Conservation (phyloP, 2,329 filamentous ascomycete genomes). For the Ophiosphaerella narmari region DNA sequence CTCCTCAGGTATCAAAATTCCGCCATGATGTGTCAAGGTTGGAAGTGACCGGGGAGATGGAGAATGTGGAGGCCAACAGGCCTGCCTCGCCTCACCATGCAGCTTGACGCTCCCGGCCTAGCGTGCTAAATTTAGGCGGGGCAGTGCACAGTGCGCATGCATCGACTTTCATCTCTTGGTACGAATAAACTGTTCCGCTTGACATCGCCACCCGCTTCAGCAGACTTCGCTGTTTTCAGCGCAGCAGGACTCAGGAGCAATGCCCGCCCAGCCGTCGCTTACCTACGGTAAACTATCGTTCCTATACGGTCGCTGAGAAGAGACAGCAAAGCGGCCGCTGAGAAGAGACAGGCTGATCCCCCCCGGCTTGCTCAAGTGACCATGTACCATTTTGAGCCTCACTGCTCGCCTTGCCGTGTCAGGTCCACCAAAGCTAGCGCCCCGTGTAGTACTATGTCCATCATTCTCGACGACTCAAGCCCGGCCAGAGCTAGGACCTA, state of each 20-base stretch:
- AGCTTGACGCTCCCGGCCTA: constrained; percentile 9
- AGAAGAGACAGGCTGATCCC: constrained; percentile 20
- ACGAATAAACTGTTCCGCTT: constrained; percentile 19
- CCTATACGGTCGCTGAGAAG: not conserved
- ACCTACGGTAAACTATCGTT: not conserved
- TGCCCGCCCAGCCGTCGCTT: constrained; percentile 4
- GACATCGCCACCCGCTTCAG: constrained; percentile 23
- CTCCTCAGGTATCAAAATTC: not conserved
- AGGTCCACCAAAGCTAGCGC: constrained; percentile 22
- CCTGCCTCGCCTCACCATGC: constrained; percentile 15
- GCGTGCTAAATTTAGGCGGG: constrained; percentile 37
- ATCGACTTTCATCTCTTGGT: constrained; percentile 17
- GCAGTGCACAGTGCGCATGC: constrained; percentile 26
- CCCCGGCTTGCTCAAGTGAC: constrained; percentile 13
- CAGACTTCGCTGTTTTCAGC: constrained; percentile 7
- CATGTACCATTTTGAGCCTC: constrained; percentile 15
- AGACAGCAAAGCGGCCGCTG: constrained; percentile 9
- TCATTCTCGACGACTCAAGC: constrained; percentile 27
- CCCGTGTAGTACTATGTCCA: constrained; percentile 26
- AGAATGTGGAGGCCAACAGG: constrained; percentile 1
- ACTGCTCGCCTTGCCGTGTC: constrained; percentile 18
- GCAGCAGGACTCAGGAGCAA: constrained; percentile 1
- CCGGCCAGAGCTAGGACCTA: constrained; percentile 25
- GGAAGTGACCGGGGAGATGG: not conserved
- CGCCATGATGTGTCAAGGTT: not conserved